Percentiles rank a stretch among this genome's conserved stretches.
These are phyloP conservation scores for Betula pendula DNA, from an alignment of 306 rosid species.

Conservation along the genomic window DNA sequence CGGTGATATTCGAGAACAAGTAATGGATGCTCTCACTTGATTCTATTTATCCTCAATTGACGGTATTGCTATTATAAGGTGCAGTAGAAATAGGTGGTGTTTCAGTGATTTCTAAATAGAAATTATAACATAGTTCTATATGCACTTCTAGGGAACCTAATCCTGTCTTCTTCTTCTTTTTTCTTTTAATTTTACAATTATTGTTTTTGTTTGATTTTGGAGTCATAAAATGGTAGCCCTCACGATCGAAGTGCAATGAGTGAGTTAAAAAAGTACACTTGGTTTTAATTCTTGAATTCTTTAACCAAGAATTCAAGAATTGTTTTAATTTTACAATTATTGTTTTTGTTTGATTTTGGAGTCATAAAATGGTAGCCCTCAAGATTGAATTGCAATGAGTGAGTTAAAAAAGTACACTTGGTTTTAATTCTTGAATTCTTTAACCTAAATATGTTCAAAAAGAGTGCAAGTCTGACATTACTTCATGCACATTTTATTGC, in stretches of 20 bases:
- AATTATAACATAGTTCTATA: too few species aligned
- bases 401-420: background rate
- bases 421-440: background rate
- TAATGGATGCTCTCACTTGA: constrained; percentile 54
- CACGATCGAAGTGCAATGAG: background rate
- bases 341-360: background rate
- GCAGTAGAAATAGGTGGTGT: background rate
- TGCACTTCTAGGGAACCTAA: background rate
- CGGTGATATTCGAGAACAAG: constrained; percentile 72
- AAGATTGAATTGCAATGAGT: background rate
- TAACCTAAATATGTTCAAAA: background rate
- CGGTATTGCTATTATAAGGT: background rate
- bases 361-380: background rate
- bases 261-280: background rate
- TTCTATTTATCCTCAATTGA: background rate
- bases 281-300: background rate
- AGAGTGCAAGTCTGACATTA: too few species aligned
- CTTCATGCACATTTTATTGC: too few species aligned
- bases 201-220: too few species aligned
- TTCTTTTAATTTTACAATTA: too few species aligned
- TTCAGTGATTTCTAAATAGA: background rate
- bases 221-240: too few species aligned
- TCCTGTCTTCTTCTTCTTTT: too few species aligned
- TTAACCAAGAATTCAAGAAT: too few species aligned
- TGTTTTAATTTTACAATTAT: too few species aligned